Base-by-base conservation (phyloP, 495 filamentous ascomycete genomes). In the Neurospora hispaniola region DNA sequence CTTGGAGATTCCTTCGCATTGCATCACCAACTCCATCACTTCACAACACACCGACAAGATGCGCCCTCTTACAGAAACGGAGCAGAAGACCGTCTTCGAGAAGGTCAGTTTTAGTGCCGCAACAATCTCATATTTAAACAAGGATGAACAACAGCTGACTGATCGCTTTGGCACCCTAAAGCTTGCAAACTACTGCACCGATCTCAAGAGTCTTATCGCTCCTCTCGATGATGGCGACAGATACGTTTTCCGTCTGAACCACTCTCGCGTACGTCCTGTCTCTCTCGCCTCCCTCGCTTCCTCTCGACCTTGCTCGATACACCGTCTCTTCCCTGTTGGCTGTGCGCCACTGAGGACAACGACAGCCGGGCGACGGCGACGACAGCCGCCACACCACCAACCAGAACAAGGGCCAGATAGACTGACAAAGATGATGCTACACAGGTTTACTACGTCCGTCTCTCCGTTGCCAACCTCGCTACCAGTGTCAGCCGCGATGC, bases 381-480 rank as follows among this genome's bases (percentile, higher is more conserved):
- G 14, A 31, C 27, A 62, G 7, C 54, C 14, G 18, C 14, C 14
- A 62, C 54, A 62, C 20, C 14, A 27, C 27, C 23, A 31, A 62
- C 23, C 20, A 8, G 11, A 35, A 62, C 18, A 62, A 35, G 54
- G 54, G 23, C 54, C 11, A 27, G 6, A 3, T 31, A 62, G 54
- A 62, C 54, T 62, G 54, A 62, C 54, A 62, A 59, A 35, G 12
- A 31, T 12, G 54, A 62, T 62, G 2, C 11, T 62, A 31, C 16
- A 75, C 89, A 96, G 72, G 92, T 97, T 72, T 99, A 94, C 85
- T 97, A 97, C 79, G 89, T 97, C 68, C 90, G 90, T 69, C 88
- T 95, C 69, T 90, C 90, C 3, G 86, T 98, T 72, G 95, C 94
- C 48, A 98, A 98, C 79, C 84, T 97, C n/a, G 94, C 95, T 12